These are phyloP conservation scores for Phytophthora sp. DNA, from an alignment of 352 stramenopile species.

Conservation along the genomic window DNA sequence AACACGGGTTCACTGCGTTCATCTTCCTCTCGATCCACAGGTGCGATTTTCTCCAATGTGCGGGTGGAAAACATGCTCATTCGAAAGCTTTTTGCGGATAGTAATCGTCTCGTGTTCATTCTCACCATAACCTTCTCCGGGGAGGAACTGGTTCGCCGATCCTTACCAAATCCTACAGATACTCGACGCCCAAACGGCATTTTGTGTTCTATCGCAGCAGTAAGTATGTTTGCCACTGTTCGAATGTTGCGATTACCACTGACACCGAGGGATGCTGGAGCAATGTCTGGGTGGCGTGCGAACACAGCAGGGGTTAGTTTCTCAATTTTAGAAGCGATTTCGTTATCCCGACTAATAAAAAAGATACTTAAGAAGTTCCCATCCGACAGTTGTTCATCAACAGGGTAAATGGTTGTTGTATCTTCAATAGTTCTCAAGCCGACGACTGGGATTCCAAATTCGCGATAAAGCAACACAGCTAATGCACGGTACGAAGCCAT, in stretches of 20 bases:
- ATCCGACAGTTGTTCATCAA: conserved; percentile 53
- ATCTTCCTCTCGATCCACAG: conserved; percentile 27
- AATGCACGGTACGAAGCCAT: conserved; percentile 58
- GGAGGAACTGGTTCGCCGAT: conserved; percentile 16
- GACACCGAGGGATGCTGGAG: conserved; percentile 39
- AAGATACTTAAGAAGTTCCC: conserved; percentile 67
- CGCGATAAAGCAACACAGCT: conserved; percentile 66
- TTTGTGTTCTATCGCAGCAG: conserved; percentile 37
- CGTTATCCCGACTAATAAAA: conserved; percentile 56
- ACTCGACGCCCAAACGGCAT: conserved; percentile 25
- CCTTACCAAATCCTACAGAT: conserved; percentile 27
- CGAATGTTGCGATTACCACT: conserved; percentile 38
- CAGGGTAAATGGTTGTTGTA: conserved; percentile 49
- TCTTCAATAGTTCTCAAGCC: conserved; percentile 64
- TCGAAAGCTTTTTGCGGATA: conserved; percentile 14
- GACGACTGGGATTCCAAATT: conserved; percentile 65
- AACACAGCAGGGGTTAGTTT: conserved; percentile 56
- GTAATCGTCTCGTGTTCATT: conserved; percentile 1
- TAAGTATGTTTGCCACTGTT: conserved; percentile 42
- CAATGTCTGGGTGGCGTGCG: conserved; percentile 53
- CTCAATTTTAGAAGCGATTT: conserved; percentile 62
- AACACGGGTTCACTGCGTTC: conserved; percentile 10
- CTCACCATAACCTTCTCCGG: conserved; percentile 1
- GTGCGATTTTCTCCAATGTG: conserved; percentile 31
- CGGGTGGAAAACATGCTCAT: conserved; percentile 28